These are phyloP conservation scores for Pseudonitzschia delicatissima DNA, from an alignment of 108 stramenopile genomes.

Conservation along the genomic window DNA sequence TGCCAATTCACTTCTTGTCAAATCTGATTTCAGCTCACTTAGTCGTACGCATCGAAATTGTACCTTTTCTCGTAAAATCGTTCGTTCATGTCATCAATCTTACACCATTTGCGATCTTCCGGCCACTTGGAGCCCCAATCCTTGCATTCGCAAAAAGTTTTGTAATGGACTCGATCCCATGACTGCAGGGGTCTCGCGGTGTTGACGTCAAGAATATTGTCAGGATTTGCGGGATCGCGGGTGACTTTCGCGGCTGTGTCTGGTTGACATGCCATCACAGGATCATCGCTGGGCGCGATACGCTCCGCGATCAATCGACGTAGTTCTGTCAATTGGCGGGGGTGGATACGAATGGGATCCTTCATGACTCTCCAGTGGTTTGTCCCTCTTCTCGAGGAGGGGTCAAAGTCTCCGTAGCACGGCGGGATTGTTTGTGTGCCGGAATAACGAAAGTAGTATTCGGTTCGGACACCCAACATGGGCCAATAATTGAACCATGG, in stretches of 20 bases:
- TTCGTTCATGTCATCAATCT: constrained; percentile 12
- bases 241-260: constrained; percentile 35
- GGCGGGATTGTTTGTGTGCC: constrained; percentile 42
- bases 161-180: constrained; percentile 17
- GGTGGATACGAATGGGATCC: constrained; percentile 37
- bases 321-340: constrained; percentile 31
- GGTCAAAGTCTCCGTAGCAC: constrained; percentile 31
- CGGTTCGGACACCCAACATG: constrained; percentile 31
- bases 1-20: too few relatives aligned
- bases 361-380: constrained; percentile 40
- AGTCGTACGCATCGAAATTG: constrained; percentile 41
- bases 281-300: constrained; percentile 34
- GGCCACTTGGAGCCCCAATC: constrained; percentile 37
- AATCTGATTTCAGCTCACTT: not conserved
- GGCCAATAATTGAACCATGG: constrained; percentile 38
- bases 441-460: constrained; percentile 27
- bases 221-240: not conserved
- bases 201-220: constrained; percentile 9
- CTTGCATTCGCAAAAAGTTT: constrained; percentile 45
- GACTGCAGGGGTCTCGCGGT: constrained; percentile 36
- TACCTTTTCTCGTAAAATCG: constrained; percentile 40
- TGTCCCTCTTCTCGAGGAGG: not conserved
- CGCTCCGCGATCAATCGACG: constrained; percentile 34
- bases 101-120: constrained; percentile 37
- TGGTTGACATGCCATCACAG: constrained; percentile 12